Conservation (phyloP, 305 asterid genomes). For the Fraxinus dipetala region DNA sequence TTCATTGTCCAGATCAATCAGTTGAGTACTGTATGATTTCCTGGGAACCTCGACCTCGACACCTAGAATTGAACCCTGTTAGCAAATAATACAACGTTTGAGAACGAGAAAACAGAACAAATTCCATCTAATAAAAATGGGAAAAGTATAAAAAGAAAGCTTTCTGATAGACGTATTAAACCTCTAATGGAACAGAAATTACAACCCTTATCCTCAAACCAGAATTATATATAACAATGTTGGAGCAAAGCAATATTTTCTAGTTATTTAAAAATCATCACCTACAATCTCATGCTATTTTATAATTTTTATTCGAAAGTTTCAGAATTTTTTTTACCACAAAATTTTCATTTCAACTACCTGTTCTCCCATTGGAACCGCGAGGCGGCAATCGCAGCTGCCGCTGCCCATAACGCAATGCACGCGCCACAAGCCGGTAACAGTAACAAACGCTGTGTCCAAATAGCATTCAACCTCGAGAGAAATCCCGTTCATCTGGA, state of each 20-base stretch:
- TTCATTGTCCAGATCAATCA: conserved; percentile 38
- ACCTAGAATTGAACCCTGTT: conserved; percentile 99
- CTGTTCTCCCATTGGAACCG: conserved; percentile 95
- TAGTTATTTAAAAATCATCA: neutral
- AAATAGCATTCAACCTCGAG: conserved; percentile 64
- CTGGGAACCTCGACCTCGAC: conserved; percentile 81
- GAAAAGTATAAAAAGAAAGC: neutral
- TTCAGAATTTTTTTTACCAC: neutral
- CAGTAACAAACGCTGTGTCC: conserved; percentile 71
- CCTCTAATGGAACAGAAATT: neutral
- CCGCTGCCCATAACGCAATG: conserved; percentile 91
- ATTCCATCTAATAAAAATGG: conserved; percentile 11
- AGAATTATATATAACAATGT: neutral
- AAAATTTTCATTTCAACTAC: conserved; percentile 26
- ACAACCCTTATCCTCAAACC: neutral
- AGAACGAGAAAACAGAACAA: conserved; percentile 33
- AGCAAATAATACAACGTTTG: conserved; percentile 74
- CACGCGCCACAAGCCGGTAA: conserved; percentile 75
- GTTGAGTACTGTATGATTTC: conserved; percentile 56
- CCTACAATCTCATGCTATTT: neutral
- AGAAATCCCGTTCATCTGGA: conserved; percentile 72
- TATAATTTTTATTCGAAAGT: neutral
- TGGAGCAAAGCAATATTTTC: neutral
- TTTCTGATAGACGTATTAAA: neutral
- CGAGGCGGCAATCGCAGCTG: conserved; percentile 75